A percentile compares a stretch with the other conserved stretches of the same genome.
These are phyloP conservation scores for Epichloe coenophiala DNA, from an alignment of 2,329 filamentous ascomycete species.

Conservation along the genomic window DNA sequence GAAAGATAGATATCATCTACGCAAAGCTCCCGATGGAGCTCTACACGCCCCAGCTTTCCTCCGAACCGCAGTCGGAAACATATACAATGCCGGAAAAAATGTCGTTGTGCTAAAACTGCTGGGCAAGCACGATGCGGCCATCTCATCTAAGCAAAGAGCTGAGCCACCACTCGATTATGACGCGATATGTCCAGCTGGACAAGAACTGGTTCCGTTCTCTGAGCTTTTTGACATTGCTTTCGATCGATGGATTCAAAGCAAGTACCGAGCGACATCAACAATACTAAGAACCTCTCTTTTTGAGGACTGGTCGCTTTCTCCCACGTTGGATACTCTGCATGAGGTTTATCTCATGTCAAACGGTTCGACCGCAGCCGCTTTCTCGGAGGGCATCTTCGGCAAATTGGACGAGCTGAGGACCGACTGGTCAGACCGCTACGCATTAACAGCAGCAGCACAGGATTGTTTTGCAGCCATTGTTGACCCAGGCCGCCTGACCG, in stretches of 20 bases:
- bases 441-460: slow-evolving; percentile 64
- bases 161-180: slow-evolving; percentile 43
- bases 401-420: slow-evolving; percentile 49
- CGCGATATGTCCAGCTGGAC: slow-evolving; percentile 34
- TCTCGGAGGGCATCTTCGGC: slow-evolving; percentile 59
- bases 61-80: slow-evolving; percentile 51
- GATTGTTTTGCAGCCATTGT: slow-evolving; percentile 50
- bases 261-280: slow-evolving; percentile 55
- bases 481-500: slow-evolving; percentile 48
- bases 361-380: slow-evolving; percentile 50
- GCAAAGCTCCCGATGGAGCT: slow-evolving; percentile 41
- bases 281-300: slow-evolving; percentile 53
- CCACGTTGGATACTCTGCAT: slow-evolving; percentile 52
- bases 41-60: slow-evolving; percentile 66
- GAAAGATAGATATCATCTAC: slow-evolving; percentile 60
- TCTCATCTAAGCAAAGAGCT: slow-evolving; percentile 14
- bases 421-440: slow-evolving; percentile 69
- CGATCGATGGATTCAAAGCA: slow-evolving; percentile 61
- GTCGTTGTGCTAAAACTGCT: slow-evolving; percentile 71
- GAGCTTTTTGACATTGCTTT: slow-evolving; percentile 63
- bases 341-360: slow-evolving; percentile 66
- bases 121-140: slow-evolving; percentile 33
- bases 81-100: slow-evolving; percentile 82
- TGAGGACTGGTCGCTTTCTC: slow-evolving; percentile 50
- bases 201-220: slow-evolving; percentile 51